Evolutionary conservation across 257 asterid species (phyloP), one percentile per base, ranked within the genome.

Genomic region (Nicotiana otophora): DNA sequence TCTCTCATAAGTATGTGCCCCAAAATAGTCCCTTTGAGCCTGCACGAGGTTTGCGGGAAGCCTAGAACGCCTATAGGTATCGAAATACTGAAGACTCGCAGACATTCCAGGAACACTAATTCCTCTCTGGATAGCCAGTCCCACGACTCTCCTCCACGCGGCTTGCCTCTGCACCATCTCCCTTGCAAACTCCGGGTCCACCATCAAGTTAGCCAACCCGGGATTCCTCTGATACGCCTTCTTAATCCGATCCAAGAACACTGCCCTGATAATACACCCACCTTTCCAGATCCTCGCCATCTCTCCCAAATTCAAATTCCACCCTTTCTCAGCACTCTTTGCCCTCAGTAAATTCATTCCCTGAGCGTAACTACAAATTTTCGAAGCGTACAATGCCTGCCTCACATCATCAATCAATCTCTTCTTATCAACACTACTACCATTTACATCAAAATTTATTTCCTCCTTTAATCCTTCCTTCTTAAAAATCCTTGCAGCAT

Each of bases 151-250:
- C 87, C 98, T 91, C 99, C 99, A 95, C 0, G 97, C 98, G 0
- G 91, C 94, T 85, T 95, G 98, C 84, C 98, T 95, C 90, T 93
- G 97, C 86, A 92, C 98, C 98, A 95, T 95, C 89, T 95, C 99
- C 93, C 87, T 89, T 0, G 97, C 96, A 65, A 95, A 95, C 72
- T 95, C 99, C 0, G 98, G 92, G 80, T 95, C 99, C 31, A 95
- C 95, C 88, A 95, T 12, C 87, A 95, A 86, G 84, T 93, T 95
- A 5, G 98, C 86, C 78, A 95, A 83, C n/a, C 87, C 89, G 5
- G 93, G 90, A 77, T 93, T 92, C 85, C 98, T 89, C 90, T 89
- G 97, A 82, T 95, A 95, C 0, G 99, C 98, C 81, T 90, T 91
- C 93, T 95, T 95, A 75, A 95, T 95, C 87, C 99, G 89, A 75